These are phyloP conservation scores for Boletus tylopilopsis DNA, from an alignment of 768 basidiomycete species.

Conservation along the genomic window DNA sequence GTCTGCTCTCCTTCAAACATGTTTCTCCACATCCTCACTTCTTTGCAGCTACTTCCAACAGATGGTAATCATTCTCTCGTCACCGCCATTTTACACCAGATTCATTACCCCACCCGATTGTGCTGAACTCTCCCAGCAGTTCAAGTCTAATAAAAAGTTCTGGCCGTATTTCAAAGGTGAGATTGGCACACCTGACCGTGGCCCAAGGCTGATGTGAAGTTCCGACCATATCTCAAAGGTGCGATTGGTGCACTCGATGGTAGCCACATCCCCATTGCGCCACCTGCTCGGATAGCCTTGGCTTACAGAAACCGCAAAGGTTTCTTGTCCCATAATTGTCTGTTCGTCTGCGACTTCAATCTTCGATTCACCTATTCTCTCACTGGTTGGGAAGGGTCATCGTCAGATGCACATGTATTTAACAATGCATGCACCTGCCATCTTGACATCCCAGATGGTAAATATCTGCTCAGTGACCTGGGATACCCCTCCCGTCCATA, in stretches of 20 bases:
- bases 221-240: not conserved
- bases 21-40: no score
- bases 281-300: not conserved
- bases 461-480: slow-evolving; percentile 28
- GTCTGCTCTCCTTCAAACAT: not conserved
- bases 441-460: slow-evolving; percentile 30
- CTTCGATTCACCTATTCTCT: slow-evolving; percentile 36
- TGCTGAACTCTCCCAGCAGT: not conserved
- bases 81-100: no score
- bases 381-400: slow-evolving; percentile 40
- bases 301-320: slow-evolving; percentile 19
- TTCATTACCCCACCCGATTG: no score
- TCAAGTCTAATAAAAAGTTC: not conserved
- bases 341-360: slow-evolving; percentile 34
- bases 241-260: not conserved
- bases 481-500: not conserved
- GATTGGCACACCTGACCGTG: not conserved
- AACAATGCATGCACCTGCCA: slow-evolving; percentile 22
- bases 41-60: no score
- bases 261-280: not conserved
- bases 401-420: slow-evolving; percentile 26
- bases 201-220: not conserved
- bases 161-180: not conserved
- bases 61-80: no score
- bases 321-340: slow-evolving; percentile 35